Conservation (phyloP, 805 yeast species). For the Scheffersomyces ergatensis region DNA sequence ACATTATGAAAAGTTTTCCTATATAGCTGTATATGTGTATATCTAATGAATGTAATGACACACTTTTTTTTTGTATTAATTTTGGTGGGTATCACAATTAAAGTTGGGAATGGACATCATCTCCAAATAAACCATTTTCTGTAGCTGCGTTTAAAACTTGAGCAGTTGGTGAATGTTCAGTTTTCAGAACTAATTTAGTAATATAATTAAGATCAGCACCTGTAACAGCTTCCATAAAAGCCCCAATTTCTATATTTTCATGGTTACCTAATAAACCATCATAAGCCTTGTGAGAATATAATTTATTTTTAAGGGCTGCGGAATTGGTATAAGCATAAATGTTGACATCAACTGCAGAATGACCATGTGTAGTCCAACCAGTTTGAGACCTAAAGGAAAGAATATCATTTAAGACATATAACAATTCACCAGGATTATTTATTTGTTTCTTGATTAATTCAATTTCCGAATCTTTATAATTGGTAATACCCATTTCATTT, state of each 20-base stretch:
- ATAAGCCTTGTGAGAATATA: slow-evolving; percentile 22
- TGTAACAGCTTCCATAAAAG: slow-evolving; percentile 59
- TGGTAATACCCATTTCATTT: slow-evolving; percentile 64
- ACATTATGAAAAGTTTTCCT: no score
- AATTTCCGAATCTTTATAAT: slow-evolving; percentile 53
- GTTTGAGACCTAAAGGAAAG: slow-evolving; percentile 79
- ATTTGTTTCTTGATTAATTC: slow-evolving; percentile 14
- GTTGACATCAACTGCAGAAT: slow-evolving; percentile 93
- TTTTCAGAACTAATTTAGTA: slow-evolving; percentile 48
- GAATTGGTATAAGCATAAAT: slow-evolving; percentile 77
- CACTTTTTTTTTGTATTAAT: no score
- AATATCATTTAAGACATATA: slow-evolving; percentile 63
- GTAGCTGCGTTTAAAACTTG: neutral
- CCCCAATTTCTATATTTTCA: slow-evolving; percentile 85
- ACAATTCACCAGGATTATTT: slow-evolving; percentile 32
- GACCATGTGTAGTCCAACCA: slow-evolving; percentile 98
- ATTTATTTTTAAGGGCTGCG: slow-evolving; percentile 36
- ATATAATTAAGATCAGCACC: slow-evolving; percentile 47
- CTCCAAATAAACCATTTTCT: neutral
- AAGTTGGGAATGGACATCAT: slow-evolving; percentile 4
- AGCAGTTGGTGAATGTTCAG: slow-evolving; percentile 42
- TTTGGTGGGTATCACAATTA: no score
- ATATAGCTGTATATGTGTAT: no score
- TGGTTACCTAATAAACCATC: slow-evolving; percentile 69
- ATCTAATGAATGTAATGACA: no score